Evolutionary conservation across 805 yeast genomes (phyloP).

Genomic region (Wilhelminamyces savonicus): DNA sequence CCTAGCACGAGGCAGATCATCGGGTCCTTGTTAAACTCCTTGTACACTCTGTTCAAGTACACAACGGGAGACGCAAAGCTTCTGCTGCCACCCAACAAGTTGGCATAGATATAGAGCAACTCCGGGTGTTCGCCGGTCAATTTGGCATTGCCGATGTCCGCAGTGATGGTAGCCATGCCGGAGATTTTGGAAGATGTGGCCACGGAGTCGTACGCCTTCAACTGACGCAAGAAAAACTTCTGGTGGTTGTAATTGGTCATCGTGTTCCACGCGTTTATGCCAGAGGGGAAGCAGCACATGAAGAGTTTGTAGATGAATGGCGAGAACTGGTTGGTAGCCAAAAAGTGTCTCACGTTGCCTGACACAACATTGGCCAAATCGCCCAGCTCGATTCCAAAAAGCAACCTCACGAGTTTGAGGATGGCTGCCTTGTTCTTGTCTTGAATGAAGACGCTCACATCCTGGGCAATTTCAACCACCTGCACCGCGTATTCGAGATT

Average conservation of each 20-base stretch:
- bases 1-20: constrained; percentile 71
- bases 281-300: constrained; percentile 59
- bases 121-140: constrained; percentile 52
- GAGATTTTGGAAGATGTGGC: constrained; percentile 46
- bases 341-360: constrained; percentile 53
- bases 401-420: constrained; percentile 60
- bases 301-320: constrained; percentile 62
- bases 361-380: constrained; percentile 49
- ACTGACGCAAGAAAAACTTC: constrained; percentile 81
- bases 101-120: constrained; percentile 71
- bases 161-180: constrained; percentile 75
- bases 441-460: constrained; percentile 71
- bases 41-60: constrained; percentile 67
- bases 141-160: constrained; percentile 37
- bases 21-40: constrained; percentile 67
- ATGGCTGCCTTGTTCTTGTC: constrained; percentile 54
- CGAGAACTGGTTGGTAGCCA: constrained; percentile 71
- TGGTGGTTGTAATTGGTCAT: constrained; percentile 80
- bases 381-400: constrained; percentile 42
- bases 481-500: constrained; percentile 48
- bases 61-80: constrained; percentile 80
- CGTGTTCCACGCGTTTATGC: constrained; percentile 49
- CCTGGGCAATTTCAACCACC: constrained; percentile 66
- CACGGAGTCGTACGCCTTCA: constrained; percentile 80
- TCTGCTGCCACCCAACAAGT: constrained; percentile 72